Evolutionary conservation across 257 asterid genomes (phyloP), one percentile per base, ranked within the genome.

Genomic region (Solanum chilense): DNA sequence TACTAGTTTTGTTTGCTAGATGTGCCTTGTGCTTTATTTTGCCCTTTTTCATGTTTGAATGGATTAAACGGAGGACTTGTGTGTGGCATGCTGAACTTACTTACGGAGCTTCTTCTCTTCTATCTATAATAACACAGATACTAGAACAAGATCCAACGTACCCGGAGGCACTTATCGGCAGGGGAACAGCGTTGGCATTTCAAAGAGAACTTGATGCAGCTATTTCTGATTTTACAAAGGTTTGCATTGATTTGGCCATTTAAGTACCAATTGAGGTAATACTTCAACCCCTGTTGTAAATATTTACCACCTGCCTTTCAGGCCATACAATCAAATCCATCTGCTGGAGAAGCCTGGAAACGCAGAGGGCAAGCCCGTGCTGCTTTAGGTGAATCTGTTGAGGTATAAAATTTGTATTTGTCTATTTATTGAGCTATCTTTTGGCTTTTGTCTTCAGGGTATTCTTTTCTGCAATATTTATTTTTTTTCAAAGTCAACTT

Each of bases 321-420:
- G 99, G 99, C 99, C 44, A 96, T 97, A 91, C 91, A 92, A 88
- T 91, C 95, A 89, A 96, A 96, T 89, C 99, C 99, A 87, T 92
- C 94, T 71, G 99, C 99, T 21, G 99, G 98, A 21, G 99, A 97
- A 91, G 99, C 99, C 85, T 97, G 98, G 98, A 97, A 97, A 89
- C 98, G 99, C 88, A 91, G 99, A 92, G 99, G 99, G 83, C 99
- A 97, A 92, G 99, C 99, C 81, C 95, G 93, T 89, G 99, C 99
- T 75, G 99, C 99, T 80, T 90, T 97, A 91, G 99, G 99, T 89
- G 99, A 97, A 91, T 95, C 95, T 90, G 98, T 93, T 37, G 94
- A 93, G 98, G 99, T 97, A 77, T 45, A 73, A 73, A 21, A 52
- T 64, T 80, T 12, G 20, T 80, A 80, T 29, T 80, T 80, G 87